These are phyloP conservation scores for Ilex asprella DNA, from an alignment of 257 asterid species.

Conservation along the genomic window DNA sequence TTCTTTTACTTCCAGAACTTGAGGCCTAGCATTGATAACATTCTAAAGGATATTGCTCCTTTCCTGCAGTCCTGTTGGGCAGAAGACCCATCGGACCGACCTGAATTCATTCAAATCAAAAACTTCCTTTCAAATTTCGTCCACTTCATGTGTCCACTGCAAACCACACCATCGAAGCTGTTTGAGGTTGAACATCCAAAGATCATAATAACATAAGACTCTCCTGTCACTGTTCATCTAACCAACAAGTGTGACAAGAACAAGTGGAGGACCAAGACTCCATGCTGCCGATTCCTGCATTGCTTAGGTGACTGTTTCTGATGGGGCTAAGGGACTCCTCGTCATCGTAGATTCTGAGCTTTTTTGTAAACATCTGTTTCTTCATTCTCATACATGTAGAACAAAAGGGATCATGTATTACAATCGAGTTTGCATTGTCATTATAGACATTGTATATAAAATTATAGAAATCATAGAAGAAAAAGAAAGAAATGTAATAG, in stretches of 20 bases:
- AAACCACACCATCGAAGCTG: conserved; percentile 3
- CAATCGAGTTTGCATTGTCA: too few relatives aligned
- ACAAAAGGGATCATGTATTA: too few relatives aligned
- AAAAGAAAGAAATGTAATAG: too few relatives aligned
- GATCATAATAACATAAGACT: conserved; percentile 14
- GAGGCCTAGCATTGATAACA: conserved; percentile 49
- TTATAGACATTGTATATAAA: too few relatives aligned
- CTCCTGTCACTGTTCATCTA: conserved; percentile 29
- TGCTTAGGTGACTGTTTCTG: conserved; percentile 15
- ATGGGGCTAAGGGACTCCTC: neutral
- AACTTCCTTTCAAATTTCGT: conserved; percentile 26
- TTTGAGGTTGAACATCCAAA: conserved; percentile 17
- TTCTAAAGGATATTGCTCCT: conserved; percentile 39
- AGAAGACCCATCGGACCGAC: conserved; percentile 45
- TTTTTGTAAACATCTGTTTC: neutral
- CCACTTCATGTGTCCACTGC: conserved; percentile 14
- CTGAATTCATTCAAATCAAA: conserved; percentile 52
- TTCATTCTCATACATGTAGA: neutral
- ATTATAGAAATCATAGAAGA: too few relatives aligned
- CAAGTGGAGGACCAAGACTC: conserved; percentile 17
- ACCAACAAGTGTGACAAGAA: conserved; percentile 19
- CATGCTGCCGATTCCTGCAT: conserved; percentile 18
- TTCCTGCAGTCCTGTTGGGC: conserved; percentile 58
- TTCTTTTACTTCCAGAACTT: conserved; percentile 34
- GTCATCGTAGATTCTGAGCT: neutral